Conservation (phyloP, 1,284 basidiomycete genomes). For the Boletus austroedulis region DNA sequence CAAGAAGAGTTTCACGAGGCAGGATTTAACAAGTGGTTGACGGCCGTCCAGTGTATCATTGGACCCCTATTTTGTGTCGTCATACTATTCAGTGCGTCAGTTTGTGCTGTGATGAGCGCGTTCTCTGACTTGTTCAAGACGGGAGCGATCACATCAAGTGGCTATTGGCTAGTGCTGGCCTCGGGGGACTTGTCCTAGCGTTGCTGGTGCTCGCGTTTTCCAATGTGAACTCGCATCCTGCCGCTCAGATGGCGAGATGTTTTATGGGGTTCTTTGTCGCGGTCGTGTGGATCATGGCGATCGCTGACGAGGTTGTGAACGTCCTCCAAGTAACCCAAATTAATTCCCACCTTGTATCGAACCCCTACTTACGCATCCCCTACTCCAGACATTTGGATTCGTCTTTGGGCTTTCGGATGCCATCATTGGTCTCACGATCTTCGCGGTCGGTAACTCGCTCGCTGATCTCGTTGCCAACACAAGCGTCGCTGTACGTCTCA, state of each 20-base stretch:
- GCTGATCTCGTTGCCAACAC: slow-evolving; percentile 97
- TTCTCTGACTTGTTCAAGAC: slow-evolving; percentile 40
- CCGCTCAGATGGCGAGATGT: slow-evolving; percentile 72
- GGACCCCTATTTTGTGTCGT: slow-evolving; percentile 77
- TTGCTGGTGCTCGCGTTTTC: slow-evolving; percentile 61
- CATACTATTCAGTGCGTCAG: slow-evolving; percentile 68
- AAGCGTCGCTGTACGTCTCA: slow-evolving; percentile 71
- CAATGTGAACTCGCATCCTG: slow-evolving; percentile 55
- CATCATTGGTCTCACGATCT: slow-evolving; percentile 94
- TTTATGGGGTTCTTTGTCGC: slow-evolving; percentile 86
- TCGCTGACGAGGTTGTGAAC: slow-evolving; percentile 90
- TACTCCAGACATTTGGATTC: slow-evolving; percentile 77
- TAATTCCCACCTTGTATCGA: neutral
- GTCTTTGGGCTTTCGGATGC: slow-evolving; percentile 96
- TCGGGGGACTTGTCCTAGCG: slow-evolving; percentile 55
- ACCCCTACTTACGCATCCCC: slow-evolving; percentile 7
- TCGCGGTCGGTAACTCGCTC: slow-evolving; percentile 93
- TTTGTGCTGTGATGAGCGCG: slow-evolving; percentile 1
- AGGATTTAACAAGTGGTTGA: slow-evolving; percentile 78
- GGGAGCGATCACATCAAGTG: slow-evolving; percentile 52
- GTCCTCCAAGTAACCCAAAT: slow-evolving; percentile 66
- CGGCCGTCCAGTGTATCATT: slow-evolving; percentile 73
- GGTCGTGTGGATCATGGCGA: slow-evolving; percentile 94
- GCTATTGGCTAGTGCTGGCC: slow-evolving; percentile 54
- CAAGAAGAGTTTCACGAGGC: slow-evolving; percentile 62